Evolutionary conservation across 1,284 basidiomycete genomes (phyloP).

Genomic region (Moniliophthora roreri): DNA sequence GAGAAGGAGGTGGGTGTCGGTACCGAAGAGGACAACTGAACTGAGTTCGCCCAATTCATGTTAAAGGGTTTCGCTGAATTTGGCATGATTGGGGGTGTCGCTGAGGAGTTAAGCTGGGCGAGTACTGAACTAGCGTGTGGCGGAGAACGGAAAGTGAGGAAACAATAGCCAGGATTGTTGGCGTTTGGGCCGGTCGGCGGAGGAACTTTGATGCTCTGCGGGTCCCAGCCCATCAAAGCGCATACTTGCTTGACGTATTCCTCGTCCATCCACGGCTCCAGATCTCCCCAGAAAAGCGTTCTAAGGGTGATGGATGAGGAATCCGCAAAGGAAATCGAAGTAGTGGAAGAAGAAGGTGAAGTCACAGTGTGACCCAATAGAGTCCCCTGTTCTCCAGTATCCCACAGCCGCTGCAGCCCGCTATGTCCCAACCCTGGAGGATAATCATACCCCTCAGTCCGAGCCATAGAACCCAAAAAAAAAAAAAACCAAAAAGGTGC

Average conservation of each 20-base stretch:
- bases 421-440: no score
- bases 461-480: no score
- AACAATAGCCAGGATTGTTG: constrained; percentile 84
- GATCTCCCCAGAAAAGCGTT: constrained; percentile 78
- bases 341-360: constrained; percentile 1
- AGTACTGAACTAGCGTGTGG: constrained; percentile 72
- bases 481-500: no score
- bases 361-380: not conserved
- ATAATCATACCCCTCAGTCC: no score
- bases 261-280: constrained; percentile 92
- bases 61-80: constrained; percentile 75
- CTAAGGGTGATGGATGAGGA: not conserved
- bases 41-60: constrained; percentile 79
- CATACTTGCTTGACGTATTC: constrained; percentile 85
- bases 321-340: not conserved
- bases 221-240: constrained; percentile 76
- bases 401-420: no score
- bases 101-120: constrained; percentile 57
- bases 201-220: constrained; percentile 68
- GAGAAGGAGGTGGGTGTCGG: constrained; percentile 37
- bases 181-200: constrained; percentile 64
- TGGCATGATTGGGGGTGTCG: constrained; percentile 67
- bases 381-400: no score
- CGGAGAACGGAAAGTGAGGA: constrained; percentile 79
- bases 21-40: constrained; percentile 41